Evolutionary conservation across 495 filamentous ascomycete genomes (phyloP), one percentile per base, ranked within the genome.

Genomic region (Hypoxylon crocopeplum): DNA sequence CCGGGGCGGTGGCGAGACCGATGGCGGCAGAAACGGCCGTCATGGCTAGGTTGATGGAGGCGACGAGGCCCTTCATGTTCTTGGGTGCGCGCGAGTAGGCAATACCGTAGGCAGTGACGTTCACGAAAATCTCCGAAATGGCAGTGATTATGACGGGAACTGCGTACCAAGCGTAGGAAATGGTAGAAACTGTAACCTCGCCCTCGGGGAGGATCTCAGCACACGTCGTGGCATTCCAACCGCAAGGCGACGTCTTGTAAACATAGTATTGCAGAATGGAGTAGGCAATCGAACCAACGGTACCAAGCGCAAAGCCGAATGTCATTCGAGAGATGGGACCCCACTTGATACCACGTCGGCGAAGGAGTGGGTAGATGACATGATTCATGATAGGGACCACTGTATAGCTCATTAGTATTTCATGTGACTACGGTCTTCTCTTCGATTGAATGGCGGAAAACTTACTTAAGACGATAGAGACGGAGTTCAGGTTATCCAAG

Each of bases 231-330:
- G 75, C 73, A 64, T 79, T 51, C 55, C 70, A 52, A 59, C 81
- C 64, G 72, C 85, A 74, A 57, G 76, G 72, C 36, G 74, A 71
- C 38, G 77, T 76, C 41, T 80, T 69, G 79, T 91, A 91, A 62
- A 90, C 90, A 64, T 85, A 79, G 70, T 88, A 80, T 70, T 92
- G 88, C 24, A 91, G 79, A 34, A 91, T 76, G 21, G 88, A 81
- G 41, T 84, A 86, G 57, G 72, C 82, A 2, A 80, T 62, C 34
- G 89, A 88, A 36, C 85, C 82, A 21, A 86, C 56, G 2, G 83
- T 79, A 48, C 82, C 86, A 29, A 90, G 71, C 29, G 85, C 70
- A 77, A 93, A 91, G 3, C 89, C 90, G 13, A 84, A 77, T 6
- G 85, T 81, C 68, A 93, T 93, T 59, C 88, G 84, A 30, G 82